Evolutionary conservation across 306 rosid genomes (phyloP).

Genomic region (Fragaria vesca): DNA sequence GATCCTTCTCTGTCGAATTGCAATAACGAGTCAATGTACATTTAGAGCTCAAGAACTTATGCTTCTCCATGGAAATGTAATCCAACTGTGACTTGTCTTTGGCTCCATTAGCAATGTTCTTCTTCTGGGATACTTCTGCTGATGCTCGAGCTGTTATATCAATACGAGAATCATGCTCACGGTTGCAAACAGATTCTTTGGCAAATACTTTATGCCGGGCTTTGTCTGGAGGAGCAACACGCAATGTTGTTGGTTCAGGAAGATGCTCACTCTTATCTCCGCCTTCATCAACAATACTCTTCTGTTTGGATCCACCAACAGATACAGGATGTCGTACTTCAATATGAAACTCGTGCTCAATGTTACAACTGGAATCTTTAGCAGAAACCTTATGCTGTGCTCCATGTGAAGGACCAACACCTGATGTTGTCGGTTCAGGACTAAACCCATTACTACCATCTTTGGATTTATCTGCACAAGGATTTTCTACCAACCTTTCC

Average conservation of each 20-base stretch:
- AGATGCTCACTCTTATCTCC: constrained; percentile 16
- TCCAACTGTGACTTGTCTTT: constrained; percentile 20
- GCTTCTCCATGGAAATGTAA: constrained; percentile 37
- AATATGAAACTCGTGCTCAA: constrained; percentile 26
- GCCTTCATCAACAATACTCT: constrained; percentile 18
- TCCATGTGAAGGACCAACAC: constrained; percentile 24
- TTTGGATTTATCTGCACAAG: background rate
- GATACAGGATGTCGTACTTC: constrained; percentile 19
- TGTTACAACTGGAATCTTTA: constrained; percentile 20
- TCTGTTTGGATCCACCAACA: constrained; percentile 28
- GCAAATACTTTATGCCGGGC: background rate
- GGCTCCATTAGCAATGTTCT: constrained; percentile 30
- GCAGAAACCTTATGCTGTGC: constrained; percentile 14
- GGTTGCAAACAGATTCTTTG: constrained; percentile 18
- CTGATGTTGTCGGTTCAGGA: constrained; percentile 18
- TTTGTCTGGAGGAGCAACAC: constrained; percentile 21
- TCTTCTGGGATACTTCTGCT: constrained; percentile 30
- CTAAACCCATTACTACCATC: no score
- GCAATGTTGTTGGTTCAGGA: constrained; percentile 21
- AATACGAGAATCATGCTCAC: constrained; percentile 27
- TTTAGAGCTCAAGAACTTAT: constrained; percentile 41
- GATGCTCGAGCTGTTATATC: constrained; percentile 19
- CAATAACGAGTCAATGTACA: constrained; percentile 29
- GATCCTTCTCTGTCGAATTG: constrained; percentile 25
- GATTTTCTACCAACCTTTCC: constrained; percentile 27